These are phyloP conservation scores for Nepenthes alata DNA, from an alignment of 179 eudicot genomes.

Conservation along the genomic window DNA sequence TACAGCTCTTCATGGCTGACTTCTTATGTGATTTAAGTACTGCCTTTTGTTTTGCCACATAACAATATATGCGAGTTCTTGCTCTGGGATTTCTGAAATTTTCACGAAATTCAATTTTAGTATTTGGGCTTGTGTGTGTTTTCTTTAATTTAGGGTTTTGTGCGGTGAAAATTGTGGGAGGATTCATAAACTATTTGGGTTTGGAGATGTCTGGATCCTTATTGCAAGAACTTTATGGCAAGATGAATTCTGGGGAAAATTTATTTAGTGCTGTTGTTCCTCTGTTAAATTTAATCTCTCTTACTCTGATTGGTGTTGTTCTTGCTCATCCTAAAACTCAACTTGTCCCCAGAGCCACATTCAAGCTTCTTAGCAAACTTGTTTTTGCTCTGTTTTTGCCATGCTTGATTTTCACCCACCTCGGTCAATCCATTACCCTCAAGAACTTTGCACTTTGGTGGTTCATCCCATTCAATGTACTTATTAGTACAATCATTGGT, in stretches of 20 bases:
- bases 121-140: too few species aligned
- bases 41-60: too few species aligned
- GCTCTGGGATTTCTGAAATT: too few species aligned
- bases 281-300: slow-evolving; percentile 29
- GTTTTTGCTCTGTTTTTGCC: slow-evolving; percentile 42
- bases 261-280: slow-evolving; percentile 27
- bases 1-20: too few species aligned
- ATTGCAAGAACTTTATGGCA: slow-evolving; percentile 7
- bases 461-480: slow-evolving; percentile 36
- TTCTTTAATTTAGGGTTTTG: too few species aligned
- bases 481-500: slow-evolving; percentile 24
- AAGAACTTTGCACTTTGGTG: slow-evolving; percentile 37
- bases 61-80: too few species aligned
- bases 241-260: slow-evolving; percentile 18
- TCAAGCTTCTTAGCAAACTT: slow-evolving; percentile 39
- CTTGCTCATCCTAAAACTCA: slow-evolving; percentile 27
- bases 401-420: slow-evolving; percentile 34
- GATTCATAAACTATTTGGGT: too few species aligned
- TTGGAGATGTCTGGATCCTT: too few species aligned
- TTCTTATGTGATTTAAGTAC: too few species aligned
- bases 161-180: too few species aligned
- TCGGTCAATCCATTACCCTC: slow-evolving; percentile 33
- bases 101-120: too few species aligned
- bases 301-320: slow-evolving; percentile 29
- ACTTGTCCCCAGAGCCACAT: slow-evolving; percentile 34